Percentiles rank a stretch among this genome's conserved stretches.
These are phyloP conservation scores for Solanum pimpinellifolium DNA, from an alignment of 257 asterid genomes.

Conservation along the genomic window DNA sequence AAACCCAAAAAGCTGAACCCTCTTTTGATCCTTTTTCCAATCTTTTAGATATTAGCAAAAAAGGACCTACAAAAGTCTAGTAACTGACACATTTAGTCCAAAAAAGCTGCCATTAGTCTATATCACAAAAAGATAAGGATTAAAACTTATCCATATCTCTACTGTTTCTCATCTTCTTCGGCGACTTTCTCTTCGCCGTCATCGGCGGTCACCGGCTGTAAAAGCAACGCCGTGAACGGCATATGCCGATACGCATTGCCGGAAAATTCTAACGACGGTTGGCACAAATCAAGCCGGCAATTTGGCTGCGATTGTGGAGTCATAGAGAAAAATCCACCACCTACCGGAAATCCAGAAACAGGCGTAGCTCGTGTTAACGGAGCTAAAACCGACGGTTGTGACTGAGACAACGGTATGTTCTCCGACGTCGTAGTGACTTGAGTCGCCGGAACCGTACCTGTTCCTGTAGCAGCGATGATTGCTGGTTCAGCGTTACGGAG, in stretches of 20 bases:
- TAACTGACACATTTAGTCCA: neutral
- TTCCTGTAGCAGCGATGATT: conserved; percentile 55
- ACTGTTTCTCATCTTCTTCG: neutral
- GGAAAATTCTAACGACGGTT: conserved; percentile 25
- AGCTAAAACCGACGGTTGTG: conserved; percentile 9
- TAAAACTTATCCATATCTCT: neutral
- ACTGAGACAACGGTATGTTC: neutral
- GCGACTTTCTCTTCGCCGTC: conserved; percentile 1
- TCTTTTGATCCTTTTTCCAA: neutral
- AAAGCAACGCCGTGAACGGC: conserved; percentile 61
- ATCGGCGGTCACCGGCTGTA: conserved; percentile 43
- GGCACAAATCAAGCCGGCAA: conserved; percentile 42
- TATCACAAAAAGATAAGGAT: neutral
- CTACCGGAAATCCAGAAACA: neutral
- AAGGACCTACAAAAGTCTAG: neutral
- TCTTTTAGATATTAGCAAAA: neutral
- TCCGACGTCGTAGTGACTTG: conserved; percentile 15
- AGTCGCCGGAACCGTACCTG: conserved; percentile 45
- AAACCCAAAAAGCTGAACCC: neutral
- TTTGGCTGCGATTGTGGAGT: conserved; percentile 6
- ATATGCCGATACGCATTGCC: conserved; percentile 29
- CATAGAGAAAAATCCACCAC: neutral
- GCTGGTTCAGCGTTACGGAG: conserved; percentile 60
- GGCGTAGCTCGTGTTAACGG: neutral
- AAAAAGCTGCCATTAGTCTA: neutral